Base-by-base conservation (phyloP, 2,329 filamentous ascomycete genomes). In the Elsinoe arachidis region DNA sequence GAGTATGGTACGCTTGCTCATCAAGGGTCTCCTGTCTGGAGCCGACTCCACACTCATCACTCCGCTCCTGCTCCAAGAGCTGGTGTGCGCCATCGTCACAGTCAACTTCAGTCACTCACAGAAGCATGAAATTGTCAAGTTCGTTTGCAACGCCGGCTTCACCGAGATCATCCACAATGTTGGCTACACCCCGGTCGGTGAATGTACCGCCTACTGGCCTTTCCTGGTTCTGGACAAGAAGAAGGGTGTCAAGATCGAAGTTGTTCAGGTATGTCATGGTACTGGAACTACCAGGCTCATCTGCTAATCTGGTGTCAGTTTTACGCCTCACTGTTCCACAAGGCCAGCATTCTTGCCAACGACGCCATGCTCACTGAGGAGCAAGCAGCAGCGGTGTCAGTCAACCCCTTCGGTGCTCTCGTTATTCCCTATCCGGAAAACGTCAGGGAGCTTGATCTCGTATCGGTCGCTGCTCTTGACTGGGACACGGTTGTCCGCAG, bases 21-120 rank as follows among this genome's bases (percentile, higher is more conserved):
- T 67, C 38, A 55, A 49, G n/a, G 53, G 61, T 14, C 60, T 68
- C 9, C 39, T 61, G 26, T 57, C 61, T 44, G 46, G 55, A 19
- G 34, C 54, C 17, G 60, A 61, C 55, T 53, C 59, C 3, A 30
- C 21, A 2, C 26, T 23, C 14, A 63, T 67, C n/a, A 68, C 61
- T 12, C 46, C 41, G 3, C 60, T 58, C 10, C 60, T 68, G 9
- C 61, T 70, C 11, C 66, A 68, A 51, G 69, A 71, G 61, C 62
- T 70, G 44, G 56, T 61, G 6, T 62, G 65, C 7, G 68, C 69
- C 4, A 62, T 60, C 14, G 63, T 70, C 12, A 62, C 60, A 41
- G 69, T 65, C 41, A 62, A 65, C 7, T 70, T 71, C 61, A 66
- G 61, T 54, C 68, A 68, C 60, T 57, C 57, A 43, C 68, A 71